Evolutionary conservation across 192 early-diverging fungal genomes (phyloP).

Genomic region (Spizellomyces sp.): DNA sequence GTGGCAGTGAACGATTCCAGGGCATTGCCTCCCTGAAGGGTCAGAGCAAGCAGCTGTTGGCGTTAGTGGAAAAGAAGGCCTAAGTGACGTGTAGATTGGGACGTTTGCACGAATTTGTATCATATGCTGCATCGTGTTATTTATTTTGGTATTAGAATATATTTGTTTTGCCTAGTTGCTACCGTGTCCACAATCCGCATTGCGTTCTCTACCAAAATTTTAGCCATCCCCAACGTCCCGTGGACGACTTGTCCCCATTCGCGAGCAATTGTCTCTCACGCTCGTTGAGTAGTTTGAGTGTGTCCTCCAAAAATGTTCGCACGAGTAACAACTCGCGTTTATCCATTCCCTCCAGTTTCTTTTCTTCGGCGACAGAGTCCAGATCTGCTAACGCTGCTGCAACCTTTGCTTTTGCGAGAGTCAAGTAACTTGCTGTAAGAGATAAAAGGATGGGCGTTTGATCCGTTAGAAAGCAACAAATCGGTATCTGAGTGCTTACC

Average conservation of each 20-base stretch:
- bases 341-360: conserved; percentile 1
- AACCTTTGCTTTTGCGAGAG: conserved; percentile 14
- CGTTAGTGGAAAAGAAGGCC: conserved; percentile 1
- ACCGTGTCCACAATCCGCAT: background rate
- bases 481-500: background rate
- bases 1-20: conserved; percentile 5
- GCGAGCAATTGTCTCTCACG: background rate
- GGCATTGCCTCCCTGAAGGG: conserved; percentile 1
- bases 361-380: conserved; percentile 2
- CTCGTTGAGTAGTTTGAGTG: conserved; percentile 3
- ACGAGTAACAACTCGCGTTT: conserved; percentile 5
- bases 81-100: background rate
- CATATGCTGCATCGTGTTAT: background rate
- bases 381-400: conserved; percentile 9
- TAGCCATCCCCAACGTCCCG: background rate
- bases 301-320: conserved; percentile 15
- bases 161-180: background rate
- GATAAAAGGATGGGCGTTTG: background rate
- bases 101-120: no score
- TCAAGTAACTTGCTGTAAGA: conserved; percentile 14
- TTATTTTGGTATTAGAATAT: background rate
- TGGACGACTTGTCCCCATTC: background rate
- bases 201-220: background rate
- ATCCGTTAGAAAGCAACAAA: no score
- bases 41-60: conserved; percentile 5